Conservation (phyloP, 2,329 filamentous ascomycete species). For the Metarhizium sp. region DNA sequence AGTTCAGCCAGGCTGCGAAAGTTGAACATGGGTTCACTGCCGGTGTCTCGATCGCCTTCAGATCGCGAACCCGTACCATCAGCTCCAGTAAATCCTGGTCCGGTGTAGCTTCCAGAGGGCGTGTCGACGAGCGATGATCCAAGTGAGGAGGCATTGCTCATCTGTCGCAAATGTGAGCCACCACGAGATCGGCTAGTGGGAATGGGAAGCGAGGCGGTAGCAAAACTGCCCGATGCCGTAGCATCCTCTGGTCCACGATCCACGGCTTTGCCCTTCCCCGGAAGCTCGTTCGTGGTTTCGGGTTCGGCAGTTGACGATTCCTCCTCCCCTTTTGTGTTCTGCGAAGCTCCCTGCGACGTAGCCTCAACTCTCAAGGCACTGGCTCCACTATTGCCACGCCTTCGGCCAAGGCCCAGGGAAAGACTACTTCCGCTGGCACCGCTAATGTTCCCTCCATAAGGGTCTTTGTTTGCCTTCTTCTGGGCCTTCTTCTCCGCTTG, state of each 20-base stretch:
- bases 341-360: conserved; percentile 35
- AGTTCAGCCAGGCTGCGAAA: conserved; percentile 81
- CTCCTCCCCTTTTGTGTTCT: conserved; percentile 14
- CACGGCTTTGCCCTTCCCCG: conserved; percentile 60
- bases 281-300: conserved; percentile 21
- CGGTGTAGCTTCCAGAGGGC: conserved; percentile 40
- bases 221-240: conserved; percentile 19
- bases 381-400: conserved; percentile 48
- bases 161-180: conserved; percentile 66
- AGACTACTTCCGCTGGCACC: conserved; percentile 54
- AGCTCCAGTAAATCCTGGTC: conserved; percentile 21
- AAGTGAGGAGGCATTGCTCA: conserved; percentile 79
- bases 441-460: conserved; percentile 25
- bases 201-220: conserved; percentile 32
- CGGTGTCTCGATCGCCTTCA: conserved; percentile 41
- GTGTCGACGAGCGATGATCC: conserved; percentile 70
- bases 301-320: conserved; percentile 13
- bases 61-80: conserved; percentile 35
- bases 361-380: conserved; percentile 52
- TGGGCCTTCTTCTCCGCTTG: conserved; percentile 75
- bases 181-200: conserved; percentile 45
- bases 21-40: conserved; percentile 76
- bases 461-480: conserved; percentile 45
- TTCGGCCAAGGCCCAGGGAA: conserved; percentile 50
- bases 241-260: conserved; percentile 38